A percentile compares a stretch with the other conserved stretches of the same genome.
Conservation (phyloP, 257 asterid species). For the Solanum microdontum region DNA sequence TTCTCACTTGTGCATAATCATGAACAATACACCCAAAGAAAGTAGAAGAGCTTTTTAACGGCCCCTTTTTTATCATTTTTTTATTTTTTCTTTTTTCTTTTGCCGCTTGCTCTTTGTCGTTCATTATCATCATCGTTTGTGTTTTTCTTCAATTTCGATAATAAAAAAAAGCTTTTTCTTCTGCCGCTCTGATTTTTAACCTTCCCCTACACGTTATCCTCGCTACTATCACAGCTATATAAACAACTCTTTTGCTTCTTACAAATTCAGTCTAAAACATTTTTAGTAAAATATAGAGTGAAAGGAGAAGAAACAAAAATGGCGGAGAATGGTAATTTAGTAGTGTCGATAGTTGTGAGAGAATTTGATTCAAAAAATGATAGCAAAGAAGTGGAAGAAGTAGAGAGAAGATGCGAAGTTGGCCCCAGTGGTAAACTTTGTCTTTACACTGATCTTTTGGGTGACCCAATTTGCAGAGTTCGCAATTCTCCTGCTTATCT, state of each 20-base stretch:
- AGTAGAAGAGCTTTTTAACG: neutral
- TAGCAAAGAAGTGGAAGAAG: conserved; percentile 46
- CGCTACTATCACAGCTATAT: neutral
- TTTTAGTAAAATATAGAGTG: neutral
- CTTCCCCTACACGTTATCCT: conserved; percentile 31
- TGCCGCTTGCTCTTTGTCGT: neutral
- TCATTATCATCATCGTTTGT: neutral
- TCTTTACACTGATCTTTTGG: conserved; percentile 71
- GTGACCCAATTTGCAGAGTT: conserved; percentile 91
- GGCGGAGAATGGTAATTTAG: conserved; percentile 21
- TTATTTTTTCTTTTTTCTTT: neutral
- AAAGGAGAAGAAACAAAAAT: neutral
- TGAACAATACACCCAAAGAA: neutral
- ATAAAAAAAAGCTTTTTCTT: conserved; percentile 4
- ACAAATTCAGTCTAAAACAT: neutral
- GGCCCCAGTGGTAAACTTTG: conserved; percentile 70
- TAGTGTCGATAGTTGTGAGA: conserved; percentile 51
- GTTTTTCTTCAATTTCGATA: conserved; percentile 5
- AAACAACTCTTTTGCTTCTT: conserved; percentile 6
- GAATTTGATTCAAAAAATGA: conserved; percentile 54
- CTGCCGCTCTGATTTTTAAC: neutral
- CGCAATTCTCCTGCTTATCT: conserved; percentile 78
- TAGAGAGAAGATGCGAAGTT: conserved; percentile 70
- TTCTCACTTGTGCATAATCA: neutral
- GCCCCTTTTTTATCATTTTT: neutral